Percentiles rank a stretch among this genome's conserved stretches.
Evolutionary conservation across 495 filamentous ascomycete species (phyloP).

Genomic region (Thermothielavioides terrestris): DNA sequence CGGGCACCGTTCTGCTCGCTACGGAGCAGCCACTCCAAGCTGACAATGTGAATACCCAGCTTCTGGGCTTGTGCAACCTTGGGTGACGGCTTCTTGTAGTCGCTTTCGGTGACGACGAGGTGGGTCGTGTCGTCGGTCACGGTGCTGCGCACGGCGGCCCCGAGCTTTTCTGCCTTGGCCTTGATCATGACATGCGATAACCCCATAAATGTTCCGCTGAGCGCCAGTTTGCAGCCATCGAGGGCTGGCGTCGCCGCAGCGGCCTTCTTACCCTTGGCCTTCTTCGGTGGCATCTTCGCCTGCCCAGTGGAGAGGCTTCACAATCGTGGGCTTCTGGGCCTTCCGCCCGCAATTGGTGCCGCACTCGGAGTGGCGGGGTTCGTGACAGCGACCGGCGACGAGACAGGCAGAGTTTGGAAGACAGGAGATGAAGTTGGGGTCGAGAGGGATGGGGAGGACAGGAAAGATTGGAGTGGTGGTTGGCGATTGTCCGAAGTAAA

Average conservation of each 20-base stretch:
- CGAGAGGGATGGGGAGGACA: no score
- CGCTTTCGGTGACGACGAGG: slow-evolving; percentile 46
- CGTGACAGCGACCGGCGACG: background rate
- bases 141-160: slow-evolving; percentile 38
- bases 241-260: slow-evolving; percentile 26
- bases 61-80: slow-evolving; percentile 45
- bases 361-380: background rate
- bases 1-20: slow-evolving; percentile 37
- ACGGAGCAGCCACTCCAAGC: slow-evolving; percentile 53
- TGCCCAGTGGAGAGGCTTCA: background rate
- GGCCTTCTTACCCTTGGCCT: slow-evolving; percentile 21
- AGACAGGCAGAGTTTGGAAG: background rate
- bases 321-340: background rate
- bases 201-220: slow-evolving; percentile 52
- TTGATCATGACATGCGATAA: slow-evolving; percentile 42
- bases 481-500: no score
- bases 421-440: no score
- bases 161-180: slow-evolving; percentile 38
- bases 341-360: no score
- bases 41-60: slow-evolving; percentile 47
- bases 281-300: slow-evolving; percentile 20
- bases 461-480: no score
- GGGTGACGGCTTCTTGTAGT: slow-evolving; percentile 41
- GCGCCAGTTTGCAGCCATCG: slow-evolving; percentile 42
- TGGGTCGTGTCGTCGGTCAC: slow-evolving; percentile 50